phyloP scores from a whole-genome alignment of 2,329 filamentous ascomycete genomes.

The Pyricularia sp. region DNA sequence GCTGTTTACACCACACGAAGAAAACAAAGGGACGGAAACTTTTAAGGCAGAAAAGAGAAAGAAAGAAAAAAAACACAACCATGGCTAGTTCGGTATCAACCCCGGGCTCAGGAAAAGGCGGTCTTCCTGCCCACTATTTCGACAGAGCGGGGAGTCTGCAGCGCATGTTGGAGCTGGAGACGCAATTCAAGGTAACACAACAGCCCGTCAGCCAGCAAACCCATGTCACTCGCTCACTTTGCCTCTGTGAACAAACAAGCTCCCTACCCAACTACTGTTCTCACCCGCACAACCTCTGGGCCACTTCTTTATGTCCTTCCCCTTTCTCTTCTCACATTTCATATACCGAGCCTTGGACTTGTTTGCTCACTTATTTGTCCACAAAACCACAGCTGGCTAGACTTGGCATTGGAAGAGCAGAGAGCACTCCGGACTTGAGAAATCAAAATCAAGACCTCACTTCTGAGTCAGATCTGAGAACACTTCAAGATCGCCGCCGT shows the following conservation, averaged over 20 bases:
- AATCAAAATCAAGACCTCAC: slow-evolving; percentile 6
- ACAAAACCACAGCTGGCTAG: slow-evolving; percentile 15
- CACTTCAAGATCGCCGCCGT: slow-evolving; percentile 14
- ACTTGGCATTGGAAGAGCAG: slow-evolving; percentile 8
- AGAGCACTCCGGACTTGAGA: slow-evolving; percentile 4
- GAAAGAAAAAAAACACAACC: background rate
- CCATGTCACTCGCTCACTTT: background rate
- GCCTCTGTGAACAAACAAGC: background rate
- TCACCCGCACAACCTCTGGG: background rate
- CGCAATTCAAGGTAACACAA: slow-evolving; percentile 39
- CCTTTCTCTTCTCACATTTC: slow-evolving; percentile 1
- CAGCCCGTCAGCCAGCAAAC: background rate
- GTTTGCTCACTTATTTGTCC: slow-evolving; percentile 1
- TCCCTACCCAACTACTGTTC: background rate
- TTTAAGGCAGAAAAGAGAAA: background rate
- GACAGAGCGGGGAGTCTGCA: slow-evolving; percentile 35
- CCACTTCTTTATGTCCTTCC: background rate
- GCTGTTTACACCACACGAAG: background rate
- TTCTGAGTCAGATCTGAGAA: slow-evolving; percentile 6
- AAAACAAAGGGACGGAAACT: background rate
- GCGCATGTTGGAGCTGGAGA: slow-evolving; percentile 47
- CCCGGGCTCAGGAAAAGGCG: background rate
- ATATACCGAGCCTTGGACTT: background rate
- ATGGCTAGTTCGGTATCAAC: background rate
- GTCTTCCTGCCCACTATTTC: slow-evolving; percentile 8